Evolutionary conservation across 495 filamentous ascomycete genomes (phyloP).

Genomic region (Poronia punctata): DNA sequence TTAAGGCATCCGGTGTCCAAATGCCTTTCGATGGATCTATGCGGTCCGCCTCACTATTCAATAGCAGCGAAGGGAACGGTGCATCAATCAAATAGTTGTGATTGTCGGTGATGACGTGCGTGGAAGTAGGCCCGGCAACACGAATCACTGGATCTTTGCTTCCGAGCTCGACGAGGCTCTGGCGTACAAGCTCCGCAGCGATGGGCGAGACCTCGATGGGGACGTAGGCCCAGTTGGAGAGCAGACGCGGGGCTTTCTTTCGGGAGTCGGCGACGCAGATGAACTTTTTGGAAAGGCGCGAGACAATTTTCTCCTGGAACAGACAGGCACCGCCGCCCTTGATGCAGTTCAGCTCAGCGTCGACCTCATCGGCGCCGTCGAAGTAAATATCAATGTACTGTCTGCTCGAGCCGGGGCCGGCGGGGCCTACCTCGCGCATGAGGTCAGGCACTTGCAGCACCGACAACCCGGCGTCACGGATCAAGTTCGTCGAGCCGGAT

Average conservation of each 20-base stretch:
- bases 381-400: constrained; percentile 72
- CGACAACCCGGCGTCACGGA: constrained; percentile 65
- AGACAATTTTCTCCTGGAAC: constrained; percentile 97
- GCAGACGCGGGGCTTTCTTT: constrained; percentile 71
- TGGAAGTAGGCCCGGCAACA: constrained; percentile 54
- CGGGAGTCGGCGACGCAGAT: constrained; percentile 91
- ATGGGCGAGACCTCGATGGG: constrained; percentile 91
- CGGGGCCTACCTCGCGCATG: constrained; percentile 22
- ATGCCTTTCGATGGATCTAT: constrained; percentile 49
- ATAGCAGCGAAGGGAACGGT: constrained; percentile 66
- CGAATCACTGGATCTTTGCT: constrained; percentile 61
- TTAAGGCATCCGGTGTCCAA: constrained; percentile 75
- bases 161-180: constrained; percentile 62
- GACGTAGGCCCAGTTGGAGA: constrained; percentile 74
- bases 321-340: constrained; percentile 95
- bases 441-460: constrained; percentile 58
- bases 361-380: constrained; percentile 95
- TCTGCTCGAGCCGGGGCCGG: constrained; percentile 13
- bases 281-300: constrained; percentile 76
- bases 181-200: constrained; percentile 63
- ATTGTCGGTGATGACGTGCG: constrained; percentile 87
- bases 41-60: constrained; percentile 49
- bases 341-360: constrained; percentile 90
- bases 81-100: constrained; percentile 91
- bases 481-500: constrained; percentile 78